These are phyloP conservation scores for Penicillium cinerascens DNA, from an alignment of 495 filamentous ascomycete species.

Conservation along the genomic window DNA sequence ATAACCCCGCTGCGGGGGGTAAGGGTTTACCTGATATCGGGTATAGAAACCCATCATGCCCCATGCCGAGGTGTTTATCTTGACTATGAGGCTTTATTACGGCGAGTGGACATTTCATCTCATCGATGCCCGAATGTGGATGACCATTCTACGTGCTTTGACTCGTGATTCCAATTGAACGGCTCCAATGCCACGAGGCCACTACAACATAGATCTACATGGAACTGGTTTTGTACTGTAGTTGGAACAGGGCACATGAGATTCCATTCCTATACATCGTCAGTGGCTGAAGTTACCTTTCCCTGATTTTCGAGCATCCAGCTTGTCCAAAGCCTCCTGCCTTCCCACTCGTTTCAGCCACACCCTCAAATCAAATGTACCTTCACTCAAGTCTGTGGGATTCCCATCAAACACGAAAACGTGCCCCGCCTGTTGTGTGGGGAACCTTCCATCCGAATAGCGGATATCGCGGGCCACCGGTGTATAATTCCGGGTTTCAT, in stretches of 20 bases:
- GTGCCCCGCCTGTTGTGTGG: constrained; percentile 14
- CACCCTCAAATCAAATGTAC: constrained; percentile 22
- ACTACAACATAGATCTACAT: not conserved
- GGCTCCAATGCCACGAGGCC: not conserved
- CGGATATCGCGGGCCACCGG: constrained; percentile 16
- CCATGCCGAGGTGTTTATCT: not conserved
- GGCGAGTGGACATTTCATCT: too few species aligned
- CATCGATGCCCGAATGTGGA: not conserved
- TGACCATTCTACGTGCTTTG: not conserved
- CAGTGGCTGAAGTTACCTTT: not conserved
- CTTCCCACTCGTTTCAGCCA: constrained; percentile 18
- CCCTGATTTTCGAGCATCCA: not conserved
- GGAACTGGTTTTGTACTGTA: not conserved
- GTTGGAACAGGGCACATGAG: not conserved
- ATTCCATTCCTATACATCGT: not conserved
- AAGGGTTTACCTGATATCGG: not conserved
- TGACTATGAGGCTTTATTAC: not conserved
- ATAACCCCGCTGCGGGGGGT: not conserved
- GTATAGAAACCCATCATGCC: not conserved
- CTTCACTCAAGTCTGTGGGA: constrained; percentile 21
- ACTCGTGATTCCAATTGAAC: not conserved
- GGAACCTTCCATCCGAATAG: constrained; percentile 19
- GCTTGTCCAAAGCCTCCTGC: not conserved
- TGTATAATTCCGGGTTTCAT: constrained; percentile 29
- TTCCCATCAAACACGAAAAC: constrained; percentile 31